A percentile compares a stretch with the other conserved stretches of the same genome.
phyloP scores from a whole-genome alignment of 768 basidiomycete genomes.

The Kwoniella mangroviensis region DNA sequence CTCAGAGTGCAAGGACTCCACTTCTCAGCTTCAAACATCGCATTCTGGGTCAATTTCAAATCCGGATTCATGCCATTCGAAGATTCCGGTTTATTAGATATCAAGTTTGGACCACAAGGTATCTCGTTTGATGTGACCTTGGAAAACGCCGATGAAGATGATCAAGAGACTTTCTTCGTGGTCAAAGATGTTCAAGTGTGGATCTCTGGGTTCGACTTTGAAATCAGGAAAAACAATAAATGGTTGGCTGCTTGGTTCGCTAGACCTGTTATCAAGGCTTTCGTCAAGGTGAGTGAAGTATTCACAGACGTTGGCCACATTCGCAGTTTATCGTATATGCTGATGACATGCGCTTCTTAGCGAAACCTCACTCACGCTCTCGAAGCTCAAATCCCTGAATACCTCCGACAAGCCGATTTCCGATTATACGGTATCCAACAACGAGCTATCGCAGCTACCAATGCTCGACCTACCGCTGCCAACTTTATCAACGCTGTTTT shows the following conservation, averaged over 20 bases:
- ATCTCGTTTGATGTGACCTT: conserved; percentile 59
- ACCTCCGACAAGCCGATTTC: conserved; percentile 53
- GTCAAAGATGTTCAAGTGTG: conserved; percentile 58
- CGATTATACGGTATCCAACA: conserved; percentile 79
- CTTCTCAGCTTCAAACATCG: conserved; percentile 58
- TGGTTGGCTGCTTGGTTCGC: conserved; percentile 59
- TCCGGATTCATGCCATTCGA: conserved; percentile 56
- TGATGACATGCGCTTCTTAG: conserved; percentile 3
- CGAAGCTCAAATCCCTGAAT: conserved; percentile 55
- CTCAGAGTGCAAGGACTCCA: conserved; percentile 59
- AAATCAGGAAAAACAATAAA: conserved; percentile 54
- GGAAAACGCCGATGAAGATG: conserved; percentile 58
- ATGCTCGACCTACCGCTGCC: conserved; percentile 59
- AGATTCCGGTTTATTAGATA: conserved; percentile 58
- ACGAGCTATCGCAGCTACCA: conserved; percentile 89
- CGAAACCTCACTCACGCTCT: conserved; percentile 54
- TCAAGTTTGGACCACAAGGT: conserved; percentile 58
- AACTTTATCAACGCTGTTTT: conserved; percentile 57
- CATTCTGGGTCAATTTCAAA: conserved; percentile 60
- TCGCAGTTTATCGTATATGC: not conserved
- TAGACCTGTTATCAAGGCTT: conserved; percentile 51
- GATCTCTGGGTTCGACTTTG: conserved; percentile 56
- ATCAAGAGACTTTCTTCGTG: conserved; percentile 60
- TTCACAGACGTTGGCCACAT: no score
- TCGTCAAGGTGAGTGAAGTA: conserved; percentile 50